phyloP scores from a whole-genome alignment of 805 yeast species.

The Ogataea ganodermae region DNA sequence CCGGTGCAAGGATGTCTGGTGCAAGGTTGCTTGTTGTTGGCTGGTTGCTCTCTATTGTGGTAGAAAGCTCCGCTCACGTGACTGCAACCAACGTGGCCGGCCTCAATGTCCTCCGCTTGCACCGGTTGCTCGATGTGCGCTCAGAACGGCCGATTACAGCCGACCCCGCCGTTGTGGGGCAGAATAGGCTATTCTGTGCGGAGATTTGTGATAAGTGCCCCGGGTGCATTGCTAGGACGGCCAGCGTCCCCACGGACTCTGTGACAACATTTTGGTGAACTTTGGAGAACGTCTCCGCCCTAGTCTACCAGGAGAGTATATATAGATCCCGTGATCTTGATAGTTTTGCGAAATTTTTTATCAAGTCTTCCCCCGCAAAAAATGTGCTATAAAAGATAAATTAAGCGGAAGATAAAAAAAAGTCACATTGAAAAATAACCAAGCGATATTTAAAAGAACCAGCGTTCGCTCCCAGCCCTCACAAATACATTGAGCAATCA shows the following conservation, averaged over 20 bases:
- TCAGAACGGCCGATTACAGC: constrained; percentile 3
- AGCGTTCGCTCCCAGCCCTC: background rate
- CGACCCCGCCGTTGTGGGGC: constrained; percentile 9
- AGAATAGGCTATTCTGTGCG: constrained; percentile 8
- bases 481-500: background rate
- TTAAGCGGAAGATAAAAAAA: background rate
- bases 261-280: background rate
- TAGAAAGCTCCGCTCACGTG: too few relatives aligned
- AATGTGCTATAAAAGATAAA: constrained; percentile 1
- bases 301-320: background rate
- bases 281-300: background rate
- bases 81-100: too few relatives aligned
- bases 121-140: background rate
- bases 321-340: background rate
- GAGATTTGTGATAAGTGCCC: background rate
- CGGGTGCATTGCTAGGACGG: background rate
- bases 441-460: background rate
- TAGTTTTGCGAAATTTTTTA: background rate
- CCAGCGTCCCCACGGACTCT: background rate
- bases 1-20: background rate
- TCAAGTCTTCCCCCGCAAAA: constrained; percentile 3
- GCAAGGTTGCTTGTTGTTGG: too few relatives aligned
- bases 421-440: background rate
- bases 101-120: background rate
- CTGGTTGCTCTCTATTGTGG: too few relatives aligned